phyloP scores from a whole-genome alignment of 2,329 filamentous ascomycete species.

The Sclerotinia borealis region DNA sequence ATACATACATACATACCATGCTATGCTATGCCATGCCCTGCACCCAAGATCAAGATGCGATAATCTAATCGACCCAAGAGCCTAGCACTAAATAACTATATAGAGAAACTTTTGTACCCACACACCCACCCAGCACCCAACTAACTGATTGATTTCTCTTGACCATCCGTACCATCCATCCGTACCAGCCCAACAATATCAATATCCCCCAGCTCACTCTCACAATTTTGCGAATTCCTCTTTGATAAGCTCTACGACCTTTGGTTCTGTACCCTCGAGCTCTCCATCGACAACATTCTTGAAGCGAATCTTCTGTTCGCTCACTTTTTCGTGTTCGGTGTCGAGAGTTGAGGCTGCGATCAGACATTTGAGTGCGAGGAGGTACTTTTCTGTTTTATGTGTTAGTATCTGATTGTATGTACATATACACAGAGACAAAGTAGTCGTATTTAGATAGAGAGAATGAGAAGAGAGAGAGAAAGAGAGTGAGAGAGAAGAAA shows the following conservation, averaged over 20 bases:
- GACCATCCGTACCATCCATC: too few relatives aligned
- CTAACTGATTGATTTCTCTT: too few relatives aligned
- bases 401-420: conserved; percentile 27
- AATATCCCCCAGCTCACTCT: too few relatives aligned
- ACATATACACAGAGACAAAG: too few relatives aligned
- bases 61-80: too few relatives aligned
- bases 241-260: conserved; percentile 64
- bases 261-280: conserved; percentile 53
- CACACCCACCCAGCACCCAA: background rate
- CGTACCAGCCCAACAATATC: too few relatives aligned
- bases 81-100: background rate
- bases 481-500: background rate
- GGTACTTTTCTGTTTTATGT: conserved; percentile 62
- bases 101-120: background rate
- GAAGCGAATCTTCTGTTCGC: conserved; percentile 68
- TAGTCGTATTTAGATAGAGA: background rate
- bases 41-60: too few relatives aligned
- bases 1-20: too few relatives aligned
- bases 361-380: conserved; percentile 82
- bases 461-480: background rate
- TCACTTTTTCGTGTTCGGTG: conserved; percentile 61
- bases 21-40: background rate
- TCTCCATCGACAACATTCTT: conserved; percentile 53
- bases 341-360: conserved; percentile 67
- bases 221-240: conserved; percentile 50